A percentile compares a stretch with the other conserved stretches of the same genome.
Evolutionary conservation across 257 asterid genomes (phyloP).

Genomic region (Penstemon eatonii): DNA sequence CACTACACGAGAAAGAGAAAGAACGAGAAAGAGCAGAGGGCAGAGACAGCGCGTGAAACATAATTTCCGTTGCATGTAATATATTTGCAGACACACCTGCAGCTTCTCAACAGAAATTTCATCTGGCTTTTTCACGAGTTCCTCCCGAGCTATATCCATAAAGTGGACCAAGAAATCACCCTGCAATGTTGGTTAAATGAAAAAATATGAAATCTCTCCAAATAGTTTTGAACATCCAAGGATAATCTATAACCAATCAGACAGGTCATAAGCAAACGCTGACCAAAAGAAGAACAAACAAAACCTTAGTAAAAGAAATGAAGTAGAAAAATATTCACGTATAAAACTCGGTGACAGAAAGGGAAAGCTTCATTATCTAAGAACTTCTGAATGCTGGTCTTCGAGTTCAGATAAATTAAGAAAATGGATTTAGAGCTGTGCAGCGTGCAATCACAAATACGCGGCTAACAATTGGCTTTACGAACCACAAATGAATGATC

Average conservation of each 20-base stretch:
- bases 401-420: conserved; percentile 3
- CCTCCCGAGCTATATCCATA: conserved; percentile 95
- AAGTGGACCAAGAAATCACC: conserved; percentile 98
- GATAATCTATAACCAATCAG: conserved; percentile 5
- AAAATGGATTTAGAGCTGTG: conserved; percentile 9
- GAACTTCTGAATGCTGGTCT: conserved; percentile 5
- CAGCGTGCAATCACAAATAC: conserved; percentile 16
- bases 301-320: conserved; percentile 2
- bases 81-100: conserved; percentile 58
- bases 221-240: conserved; percentile 21
- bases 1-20: background rate
- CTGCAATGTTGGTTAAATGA: conserved; percentile 46
- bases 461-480: conserved; percentile 2
- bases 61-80: conserved; percentile 14
- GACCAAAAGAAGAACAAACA: conserved; percentile 16
- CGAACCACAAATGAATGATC: conserved; percentile 14
- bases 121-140: conserved; percentile 88
- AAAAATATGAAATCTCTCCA: conserved; percentile 20
- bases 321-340: background rate
- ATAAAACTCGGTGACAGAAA: conserved; percentile 4
- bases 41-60: background rate
- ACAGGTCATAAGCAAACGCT: conserved; percentile 8
- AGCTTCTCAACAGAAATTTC: conserved; percentile 89
- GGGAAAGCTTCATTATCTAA: conserved; percentile 5
- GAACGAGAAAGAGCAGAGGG: background rate